Evolutionary conservation across 805 yeast species (phyloP), one percentile per base, ranked within the genome.

Genomic region (Barnettozyma californica): DNA sequence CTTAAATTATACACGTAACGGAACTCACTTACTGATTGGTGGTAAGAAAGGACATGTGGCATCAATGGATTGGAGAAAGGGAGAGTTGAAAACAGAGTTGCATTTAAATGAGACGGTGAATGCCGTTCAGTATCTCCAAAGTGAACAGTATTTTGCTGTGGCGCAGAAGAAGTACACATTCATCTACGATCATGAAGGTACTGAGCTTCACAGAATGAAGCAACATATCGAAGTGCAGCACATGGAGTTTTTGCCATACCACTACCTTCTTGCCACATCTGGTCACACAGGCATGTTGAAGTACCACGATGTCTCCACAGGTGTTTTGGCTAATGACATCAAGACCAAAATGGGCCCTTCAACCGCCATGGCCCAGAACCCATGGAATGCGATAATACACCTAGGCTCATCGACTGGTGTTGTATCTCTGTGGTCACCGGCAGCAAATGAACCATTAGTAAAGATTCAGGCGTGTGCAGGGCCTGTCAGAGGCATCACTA

Each of bases 41-140:
- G 99, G 99, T 18, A 75, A 75, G 43, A 89, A 88, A 64, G 99
- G 99, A 3, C 99, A 94, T 71, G 81, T 94, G 45, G 98, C 99
- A 0, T 80, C 94, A 2, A 84, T 94, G 74, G 97, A 94, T 69
- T 94, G 99, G 97, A 80, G 95, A 63, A 79, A 81, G 36, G 98
- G 98, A 13, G 74, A 71, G 36, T 68, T 92, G 31, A 84, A 81
- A 52, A 82, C 95, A 40, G 99, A 94, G 65, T 66, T 94, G 47
- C 80, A 87, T 61, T 70, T 94, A 20, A 83, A 85, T 60, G 99
- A 94, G 68, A 89, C 97, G 0, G 88, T 91, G 10, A 79, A 87
- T 60, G 94, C 91, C 2, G 97, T 91, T 23, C 87, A 90, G 61
- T 90, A 86, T 68, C 72, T 94, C 53, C 97, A 92, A 61, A 90